Evolutionary conservation across 495 filamentous ascomycete species (phyloP).

Genomic region (Hypoxylon trugodes): DNA sequence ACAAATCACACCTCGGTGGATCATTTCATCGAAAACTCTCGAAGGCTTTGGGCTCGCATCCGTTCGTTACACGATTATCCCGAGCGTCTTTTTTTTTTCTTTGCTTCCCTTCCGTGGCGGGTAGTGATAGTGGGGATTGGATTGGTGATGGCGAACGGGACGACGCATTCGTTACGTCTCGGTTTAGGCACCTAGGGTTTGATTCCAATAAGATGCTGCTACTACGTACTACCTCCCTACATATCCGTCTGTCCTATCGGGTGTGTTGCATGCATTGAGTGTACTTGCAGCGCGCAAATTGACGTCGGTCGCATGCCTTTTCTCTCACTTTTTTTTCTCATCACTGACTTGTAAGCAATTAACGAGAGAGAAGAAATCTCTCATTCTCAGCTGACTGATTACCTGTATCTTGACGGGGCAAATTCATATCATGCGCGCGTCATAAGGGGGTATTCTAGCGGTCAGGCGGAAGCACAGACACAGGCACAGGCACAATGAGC

Average conservation of each 20-base stretch:
- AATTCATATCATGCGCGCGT: conserved; percentile 12
- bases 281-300: conserved; percentile 8
- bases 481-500: too few species aligned
- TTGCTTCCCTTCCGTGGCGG: too few species aligned
- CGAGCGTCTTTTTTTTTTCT: too few species aligned
- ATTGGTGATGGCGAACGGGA: conserved; percentile 11
- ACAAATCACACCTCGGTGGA: conserved; percentile 17
- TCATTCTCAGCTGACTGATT: too few species aligned
- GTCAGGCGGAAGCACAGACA: too few species aligned
- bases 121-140: too few species aligned
- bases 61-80: too few species aligned
- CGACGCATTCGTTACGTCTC: conserved; percentile 25
- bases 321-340: neutral
- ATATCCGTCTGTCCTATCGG: neutral
- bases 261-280: conserved; percentile 14
- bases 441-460: conserved; percentile 27
- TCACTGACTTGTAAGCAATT: too few species aligned
- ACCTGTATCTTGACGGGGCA: too few species aligned
- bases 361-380: neutral
- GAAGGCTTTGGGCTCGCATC: neutral
- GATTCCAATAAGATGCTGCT: neutral
- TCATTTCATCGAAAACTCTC: conserved; percentile 14
- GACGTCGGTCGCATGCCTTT: conserved; percentile 8
- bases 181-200: conserved; percentile 27
- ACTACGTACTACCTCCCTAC: neutral